These are phyloP conservation scores for Eucalyptus sp. DNA, from an alignment of 345 rosid species.

Conservation along the genomic window DNA sequence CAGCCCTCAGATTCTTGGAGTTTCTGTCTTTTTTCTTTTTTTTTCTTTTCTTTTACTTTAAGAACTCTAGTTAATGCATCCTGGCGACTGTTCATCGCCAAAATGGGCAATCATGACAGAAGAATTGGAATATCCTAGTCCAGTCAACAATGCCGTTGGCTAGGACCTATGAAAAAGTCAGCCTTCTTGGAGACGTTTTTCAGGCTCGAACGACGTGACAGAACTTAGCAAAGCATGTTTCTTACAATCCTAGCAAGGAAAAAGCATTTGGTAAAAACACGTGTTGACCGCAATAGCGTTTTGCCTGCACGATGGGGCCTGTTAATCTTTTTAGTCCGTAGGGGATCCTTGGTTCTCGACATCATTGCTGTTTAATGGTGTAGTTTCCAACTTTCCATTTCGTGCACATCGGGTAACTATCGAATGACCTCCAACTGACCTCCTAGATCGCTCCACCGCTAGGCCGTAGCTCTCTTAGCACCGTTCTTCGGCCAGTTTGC, in stretches of 20 bases:
- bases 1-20: background rate
- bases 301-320: background rate
- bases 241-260: background rate
- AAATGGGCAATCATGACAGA: background rate
- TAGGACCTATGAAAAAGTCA: background rate
- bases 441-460: no score
- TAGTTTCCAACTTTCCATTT: no score
- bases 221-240: background rate
- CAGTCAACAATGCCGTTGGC: background rate
- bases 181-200: background rate
- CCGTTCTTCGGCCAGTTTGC: no score
- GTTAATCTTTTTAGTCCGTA: background rate
- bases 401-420: no score
- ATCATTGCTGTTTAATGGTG: no score
- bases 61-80: background rate
- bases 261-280: background rate
- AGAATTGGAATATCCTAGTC: background rate
- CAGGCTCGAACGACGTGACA: background rate
- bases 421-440: no score
- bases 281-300: background rate
- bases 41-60: fast-evolving
- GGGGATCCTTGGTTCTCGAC: background rate
- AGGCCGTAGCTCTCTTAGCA: no score
- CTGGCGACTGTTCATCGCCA: background rate
- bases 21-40: background rate